phyloP scores from a whole-genome alignment of 495 filamentous ascomycete species.

The Hypoxylon trugodes region DNA sequence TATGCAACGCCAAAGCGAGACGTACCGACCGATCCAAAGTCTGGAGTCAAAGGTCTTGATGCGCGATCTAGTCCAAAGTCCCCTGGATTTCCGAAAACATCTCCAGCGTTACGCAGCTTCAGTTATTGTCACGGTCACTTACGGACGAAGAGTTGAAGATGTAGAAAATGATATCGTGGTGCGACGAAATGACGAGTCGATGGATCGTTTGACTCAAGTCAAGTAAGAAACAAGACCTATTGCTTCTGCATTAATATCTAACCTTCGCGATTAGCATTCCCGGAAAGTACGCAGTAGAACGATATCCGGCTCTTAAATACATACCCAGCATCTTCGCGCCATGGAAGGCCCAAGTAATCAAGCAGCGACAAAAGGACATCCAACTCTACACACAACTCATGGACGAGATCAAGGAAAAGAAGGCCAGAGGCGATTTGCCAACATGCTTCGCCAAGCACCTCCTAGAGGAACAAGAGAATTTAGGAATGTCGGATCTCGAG shows the following conservation, averaged over 20 bases:
- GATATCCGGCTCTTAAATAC: constrained; percentile 63
- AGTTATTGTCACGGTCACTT: constrained; percentile 66
- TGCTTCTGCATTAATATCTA: background rate
- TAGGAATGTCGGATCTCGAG: constrained; percentile 61
- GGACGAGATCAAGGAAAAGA: constrained; percentile 55
- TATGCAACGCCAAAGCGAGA: constrained; percentile 62
- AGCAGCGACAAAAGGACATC: constrained; percentile 59
- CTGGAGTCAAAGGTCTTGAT: constrained; percentile 60
- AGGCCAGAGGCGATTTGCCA: constrained; percentile 50
- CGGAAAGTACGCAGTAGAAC: constrained; percentile 65
- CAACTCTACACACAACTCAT: constrained; percentile 60
- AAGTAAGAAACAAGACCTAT: constrained; percentile 52
- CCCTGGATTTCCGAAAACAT: constrained; percentile 45
- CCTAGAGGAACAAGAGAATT: constrained; percentile 54
- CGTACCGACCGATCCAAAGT: constrained; percentile 64
- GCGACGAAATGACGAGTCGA: constrained; percentile 60
- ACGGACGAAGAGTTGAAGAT: constrained; percentile 64
- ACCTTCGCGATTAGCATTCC: constrained; percentile 52
- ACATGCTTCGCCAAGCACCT: constrained; percentile 61
- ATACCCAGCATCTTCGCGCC: constrained; percentile 63
- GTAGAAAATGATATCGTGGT: constrained; percentile 61
- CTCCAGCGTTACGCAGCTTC: constrained; percentile 65
- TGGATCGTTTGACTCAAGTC: constrained; percentile 66
- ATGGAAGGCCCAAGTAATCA: constrained; percentile 64
- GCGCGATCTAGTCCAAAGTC: constrained; percentile 53